phyloP scores from a whole-genome alignment of 495 filamentous ascomycete species.

The Penicillium coprophilum region DNA sequence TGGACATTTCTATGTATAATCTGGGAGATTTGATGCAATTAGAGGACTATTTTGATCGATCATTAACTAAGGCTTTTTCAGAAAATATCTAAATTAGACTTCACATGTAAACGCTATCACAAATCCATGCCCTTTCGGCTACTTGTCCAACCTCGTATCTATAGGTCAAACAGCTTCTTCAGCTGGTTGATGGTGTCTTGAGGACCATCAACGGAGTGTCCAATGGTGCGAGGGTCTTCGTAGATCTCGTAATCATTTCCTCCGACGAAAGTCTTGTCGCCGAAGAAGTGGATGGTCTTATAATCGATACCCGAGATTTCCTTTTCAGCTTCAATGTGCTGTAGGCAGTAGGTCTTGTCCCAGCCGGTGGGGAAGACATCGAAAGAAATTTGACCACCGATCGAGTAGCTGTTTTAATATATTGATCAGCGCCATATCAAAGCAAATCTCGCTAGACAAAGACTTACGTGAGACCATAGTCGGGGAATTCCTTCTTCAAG shows the following conservation, averaged over 20 bases:
- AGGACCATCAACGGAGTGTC: conserved; percentile 77
- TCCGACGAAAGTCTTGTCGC: conserved; percentile 85
- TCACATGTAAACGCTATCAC: conserved; percentile 20
- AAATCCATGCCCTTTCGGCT: conserved; percentile 13
- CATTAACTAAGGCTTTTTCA: conserved; percentile 1
- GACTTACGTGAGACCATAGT: conserved; percentile 80
- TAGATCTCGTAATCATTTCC: conserved; percentile 98
- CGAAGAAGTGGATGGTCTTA: conserved; percentile 94
- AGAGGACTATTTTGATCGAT: conserved; percentile 12
- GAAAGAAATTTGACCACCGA: conserved; percentile 96
- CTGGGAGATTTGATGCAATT: conserved; percentile 14
- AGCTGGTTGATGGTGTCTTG: conserved; percentile 76
- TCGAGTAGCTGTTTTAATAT: conserved; percentile 64
- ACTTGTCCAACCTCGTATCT: conserved; percentile 21
- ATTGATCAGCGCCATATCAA: not conserved
- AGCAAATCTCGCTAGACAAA: not conserved
- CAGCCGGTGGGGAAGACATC: conserved; percentile 96
- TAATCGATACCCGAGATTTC: conserved; percentile 72
- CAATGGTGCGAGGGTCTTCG: conserved; percentile 72
- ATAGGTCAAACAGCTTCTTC: conserved; percentile 76
- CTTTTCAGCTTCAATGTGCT: conserved; percentile 81
- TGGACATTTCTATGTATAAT: too few species aligned
- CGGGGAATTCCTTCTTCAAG: conserved; percentile 76
- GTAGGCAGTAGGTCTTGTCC: conserved; percentile 98
- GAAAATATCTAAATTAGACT: conserved; percentile 4